phyloP scores from a whole-genome alignment of 1,284 basidiomycete species.

The Farysia itapuensis region DNA sequence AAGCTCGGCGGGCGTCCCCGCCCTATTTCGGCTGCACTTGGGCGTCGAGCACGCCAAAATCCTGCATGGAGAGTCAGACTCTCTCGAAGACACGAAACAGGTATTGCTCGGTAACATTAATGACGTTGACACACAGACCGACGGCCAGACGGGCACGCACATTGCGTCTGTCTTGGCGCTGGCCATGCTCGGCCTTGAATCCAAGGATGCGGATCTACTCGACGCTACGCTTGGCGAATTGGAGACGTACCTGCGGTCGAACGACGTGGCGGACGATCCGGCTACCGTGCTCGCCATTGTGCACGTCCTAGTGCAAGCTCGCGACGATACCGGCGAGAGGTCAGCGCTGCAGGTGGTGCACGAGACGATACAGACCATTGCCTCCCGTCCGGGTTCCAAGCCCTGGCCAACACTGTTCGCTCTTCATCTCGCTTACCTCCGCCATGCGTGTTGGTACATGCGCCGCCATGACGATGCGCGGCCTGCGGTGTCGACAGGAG shows the following conservation, averaged over 20 bases:
- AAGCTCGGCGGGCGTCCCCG: background rate
- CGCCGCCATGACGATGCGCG: too few species aligned
- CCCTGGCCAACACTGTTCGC: conserved; percentile 4
- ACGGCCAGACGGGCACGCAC: conserved; percentile 59
- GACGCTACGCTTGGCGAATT: conserved; percentile 86
- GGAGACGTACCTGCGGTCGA: conserved; percentile 3
- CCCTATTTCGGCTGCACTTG: conserved; percentile 1
- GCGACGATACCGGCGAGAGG: background rate
- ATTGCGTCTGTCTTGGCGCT: conserved; percentile 77
- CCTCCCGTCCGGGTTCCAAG: background rate
- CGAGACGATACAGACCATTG: conserved; percentile 6
- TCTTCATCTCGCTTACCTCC: conserved; percentile 13
- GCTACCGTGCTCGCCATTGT: conserved; percentile 3
- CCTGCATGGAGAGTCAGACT: background rate
- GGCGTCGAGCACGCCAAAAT: conserved; percentile 15
- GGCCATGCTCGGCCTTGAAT: conserved; percentile 81
- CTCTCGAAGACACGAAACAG: conserved; percentile 10
- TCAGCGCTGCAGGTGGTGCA: conserved; percentile 10
- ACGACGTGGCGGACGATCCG: background rate
- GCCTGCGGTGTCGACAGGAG: too few species aligned
- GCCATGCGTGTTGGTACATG: conserved; percentile 6
- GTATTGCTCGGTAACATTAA: conserved; percentile 10
- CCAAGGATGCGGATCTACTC: conserved; percentile 74
- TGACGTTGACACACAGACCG: background rate
- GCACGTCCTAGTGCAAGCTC: conserved; percentile 7